phyloP scores from a whole-genome alignment of 352 stramenopile genomes.

The Proteromonas lacertae region DNA sequence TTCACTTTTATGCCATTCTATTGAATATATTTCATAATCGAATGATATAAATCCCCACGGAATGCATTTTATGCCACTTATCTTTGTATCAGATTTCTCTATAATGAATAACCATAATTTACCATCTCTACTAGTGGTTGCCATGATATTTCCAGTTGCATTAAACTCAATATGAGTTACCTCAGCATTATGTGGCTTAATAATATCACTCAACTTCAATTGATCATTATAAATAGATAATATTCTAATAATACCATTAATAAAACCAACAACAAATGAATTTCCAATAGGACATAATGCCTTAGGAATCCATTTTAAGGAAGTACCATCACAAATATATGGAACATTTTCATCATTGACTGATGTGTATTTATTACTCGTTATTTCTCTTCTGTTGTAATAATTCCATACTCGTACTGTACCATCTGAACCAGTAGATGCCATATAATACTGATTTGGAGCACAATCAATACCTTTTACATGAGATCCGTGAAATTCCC shows the following conservation, averaged over 20 bases:
- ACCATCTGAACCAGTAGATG: slow-evolving; percentile 36
- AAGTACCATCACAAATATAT: slow-evolving; percentile 19
- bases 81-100: slow-evolving; percentile 18
- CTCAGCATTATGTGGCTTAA: slow-evolving; percentile 41
- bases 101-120: slow-evolving; percentile 46
- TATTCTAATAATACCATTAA: slow-evolving; percentile 34
- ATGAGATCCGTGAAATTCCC: slow-evolving; percentile 17
- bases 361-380: slow-evolving; percentile 11
- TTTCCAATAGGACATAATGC: slow-evolving; percentile 17
- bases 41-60: slow-evolving; percentile 28
- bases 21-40: too few relatives aligned
- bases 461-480: slow-evolving; percentile 30
- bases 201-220: slow-evolving; percentile 1
- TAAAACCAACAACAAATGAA: slow-evolving; percentile 44
- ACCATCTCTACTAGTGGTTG: slow-evolving; percentile 24
- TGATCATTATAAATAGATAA: slow-evolving; percentile 4
- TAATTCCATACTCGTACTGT: slow-evolving; percentile 47
- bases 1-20: too few relatives aligned
- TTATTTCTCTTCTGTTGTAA: slow-evolving; percentile 13
- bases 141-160: slow-evolving; percentile 24
- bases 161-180: slow-evolving; percentile 29
- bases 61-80: slow-evolving; percentile 8
- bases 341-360: too few relatives aligned
- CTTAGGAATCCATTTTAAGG: slow-evolving; percentile 27
- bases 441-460: slow-evolving; percentile 37